A percentile compares a stretch with the other conserved stretches of the same genome.
Conservation (phyloP, 1,139 yeast genomes). For the Geotrichum aggregatum region DNA sequence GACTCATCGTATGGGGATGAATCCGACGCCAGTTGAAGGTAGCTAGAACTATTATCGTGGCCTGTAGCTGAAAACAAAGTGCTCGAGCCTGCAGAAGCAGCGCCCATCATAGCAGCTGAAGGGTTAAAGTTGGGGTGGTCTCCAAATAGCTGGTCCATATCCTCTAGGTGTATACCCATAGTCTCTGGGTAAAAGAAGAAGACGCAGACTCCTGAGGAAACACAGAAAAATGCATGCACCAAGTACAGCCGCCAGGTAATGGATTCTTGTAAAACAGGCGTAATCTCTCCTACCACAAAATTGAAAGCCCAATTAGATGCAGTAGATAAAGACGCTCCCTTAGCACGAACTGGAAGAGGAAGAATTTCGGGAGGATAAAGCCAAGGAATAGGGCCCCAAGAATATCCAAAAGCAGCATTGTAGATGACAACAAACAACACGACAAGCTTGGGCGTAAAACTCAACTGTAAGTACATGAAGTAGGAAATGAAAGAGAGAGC, state of each 20-base stretch:
- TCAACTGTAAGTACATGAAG: slow-evolving; percentile 55
- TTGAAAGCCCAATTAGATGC: slow-evolving; percentile 95
- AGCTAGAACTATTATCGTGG: too few relatives aligned
- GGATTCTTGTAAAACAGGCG: slow-evolving; percentile 73
- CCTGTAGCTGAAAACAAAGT: too few relatives aligned
- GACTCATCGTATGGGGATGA: too few relatives aligned
- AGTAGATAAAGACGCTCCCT: slow-evolving; percentile 86
- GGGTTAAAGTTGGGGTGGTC: slow-evolving; percentile 67
- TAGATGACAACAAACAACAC: slow-evolving; percentile 71
- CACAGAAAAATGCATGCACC: slow-evolving; percentile 74
- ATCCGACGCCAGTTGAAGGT: too few relatives aligned
- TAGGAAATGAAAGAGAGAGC: slow-evolving; percentile 63
- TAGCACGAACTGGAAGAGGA: slow-evolving; percentile 81
- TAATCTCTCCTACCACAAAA: slow-evolving; percentile 84
- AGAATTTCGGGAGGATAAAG: slow-evolving; percentile 81
- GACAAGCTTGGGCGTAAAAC: slow-evolving; percentile 66
- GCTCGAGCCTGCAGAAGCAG: neutral
- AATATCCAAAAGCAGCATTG: slow-evolving; percentile 79
- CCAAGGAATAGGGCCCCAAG: slow-evolving; percentile 96
- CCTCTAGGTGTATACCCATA: slow-evolving; percentile 81
- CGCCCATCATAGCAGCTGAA: neutral
- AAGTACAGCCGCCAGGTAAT: slow-evolving; percentile 79
- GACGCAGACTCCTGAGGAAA: slow-evolving; percentile 64
- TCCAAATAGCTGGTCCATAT: slow-evolving; percentile 78
- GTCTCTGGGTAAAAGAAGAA: slow-evolving; percentile 78